These are phyloP conservation scores for Coccomyxa subellipsoidea DNA, from an alignment of 163 green algal genomes.

Conservation along the genomic window DNA sequence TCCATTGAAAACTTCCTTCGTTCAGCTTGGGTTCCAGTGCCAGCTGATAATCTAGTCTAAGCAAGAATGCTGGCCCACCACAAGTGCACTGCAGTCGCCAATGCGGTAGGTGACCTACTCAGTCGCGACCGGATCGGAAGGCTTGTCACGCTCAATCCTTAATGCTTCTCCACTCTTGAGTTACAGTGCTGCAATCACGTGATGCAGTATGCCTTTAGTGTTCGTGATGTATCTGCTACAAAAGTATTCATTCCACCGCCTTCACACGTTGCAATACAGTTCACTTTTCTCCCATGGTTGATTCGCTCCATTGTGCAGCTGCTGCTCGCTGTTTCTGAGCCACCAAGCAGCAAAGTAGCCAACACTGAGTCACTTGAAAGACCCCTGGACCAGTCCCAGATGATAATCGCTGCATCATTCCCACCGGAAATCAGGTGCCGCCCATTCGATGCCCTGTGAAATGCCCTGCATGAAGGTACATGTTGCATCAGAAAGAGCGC, in stretches of 20 bases:
- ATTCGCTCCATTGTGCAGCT: not conserved
- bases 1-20: no score
- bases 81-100: no score
- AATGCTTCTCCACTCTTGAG: not conserved
- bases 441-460: not conserved
- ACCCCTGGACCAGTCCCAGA: constrained; percentile 31
- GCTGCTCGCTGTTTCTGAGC: not conserved
- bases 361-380: not conserved
- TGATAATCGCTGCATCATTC: constrained; percentile 36
- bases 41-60: no score
- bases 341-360: not conserved
- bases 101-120: no score
- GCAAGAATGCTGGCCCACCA: no score
- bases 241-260: not conserved
- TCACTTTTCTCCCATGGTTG: not conserved
- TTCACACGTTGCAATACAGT: not conserved
- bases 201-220: not conserved
- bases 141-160: no score
- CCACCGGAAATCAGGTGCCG: constrained; percentile 33
- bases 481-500: no score
- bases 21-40: no score
- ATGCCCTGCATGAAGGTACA: constrained; percentile 9
- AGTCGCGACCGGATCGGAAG: no score
- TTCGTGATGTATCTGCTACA: not conserved
- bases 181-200: not conserved